Evolutionary conservation across 2,329 filamentous ascomycete genomes (phyloP).

Genomic region (Ophiognomonia clavigignenti-juglandacearum): DNA sequence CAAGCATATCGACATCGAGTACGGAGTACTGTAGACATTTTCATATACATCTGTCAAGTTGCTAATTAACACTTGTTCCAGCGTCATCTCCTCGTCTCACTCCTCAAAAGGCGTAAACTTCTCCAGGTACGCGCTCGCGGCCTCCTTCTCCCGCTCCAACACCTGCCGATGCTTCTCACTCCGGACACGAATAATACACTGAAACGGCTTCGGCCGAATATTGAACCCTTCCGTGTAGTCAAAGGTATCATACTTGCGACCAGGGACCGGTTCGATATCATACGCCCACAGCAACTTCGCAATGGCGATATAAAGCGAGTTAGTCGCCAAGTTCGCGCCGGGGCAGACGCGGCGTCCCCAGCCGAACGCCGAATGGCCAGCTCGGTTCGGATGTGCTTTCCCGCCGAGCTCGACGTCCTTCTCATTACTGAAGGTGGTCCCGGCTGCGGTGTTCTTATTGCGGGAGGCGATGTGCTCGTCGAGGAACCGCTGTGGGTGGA

Average conservation of each 20-base stretch:
- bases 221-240: slow-evolving; percentile 22
- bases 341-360: slow-evolving; percentile 37
- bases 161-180: slow-evolving; percentile 17
- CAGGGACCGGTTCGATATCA: slow-evolving; percentile 21
- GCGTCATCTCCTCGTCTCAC: background rate
- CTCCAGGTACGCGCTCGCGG: slow-evolving; percentile 15
- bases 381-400: slow-evolving; percentile 16
- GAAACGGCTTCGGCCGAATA: slow-evolving; percentile 19
- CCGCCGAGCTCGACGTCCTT: slow-evolving; percentile 6
- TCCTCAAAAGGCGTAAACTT: slow-evolving; percentile 19
- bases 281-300: slow-evolving; percentile 43
- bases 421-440: background rate
- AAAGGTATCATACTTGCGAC: slow-evolving; percentile 17
- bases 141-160: slow-evolving; percentile 14
- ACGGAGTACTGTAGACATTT: too few relatives aligned
- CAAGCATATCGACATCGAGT: too few relatives aligned
- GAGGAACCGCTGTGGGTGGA: slow-evolving; percentile 19
- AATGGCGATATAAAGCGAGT: slow-evolving; percentile 24
- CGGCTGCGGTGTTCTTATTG: background rate
- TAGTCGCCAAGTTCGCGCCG: slow-evolving; percentile 18
- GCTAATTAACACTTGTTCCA: too few relatives aligned
- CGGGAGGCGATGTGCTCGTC: slow-evolving; percentile 13
- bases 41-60: too few relatives aligned
- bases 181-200: slow-evolving; percentile 16
- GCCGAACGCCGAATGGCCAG: slow-evolving; percentile 39